phyloP scores from a whole-genome alignment of 371 early-diverging fungal species.

The Zychaea mexicana region DNA sequence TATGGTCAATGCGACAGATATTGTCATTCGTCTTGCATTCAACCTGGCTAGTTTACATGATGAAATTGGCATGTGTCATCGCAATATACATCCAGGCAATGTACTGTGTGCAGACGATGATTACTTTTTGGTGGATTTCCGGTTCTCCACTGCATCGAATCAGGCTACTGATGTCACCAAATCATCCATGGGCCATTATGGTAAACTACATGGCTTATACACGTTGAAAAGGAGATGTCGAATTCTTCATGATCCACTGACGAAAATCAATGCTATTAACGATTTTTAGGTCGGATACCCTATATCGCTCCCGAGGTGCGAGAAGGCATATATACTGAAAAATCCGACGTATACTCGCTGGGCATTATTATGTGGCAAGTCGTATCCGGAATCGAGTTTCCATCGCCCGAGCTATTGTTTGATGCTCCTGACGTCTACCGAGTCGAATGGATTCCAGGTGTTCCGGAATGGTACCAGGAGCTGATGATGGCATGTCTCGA shows the following conservation, averaged over 20 bases:
- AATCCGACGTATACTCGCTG: slow-evolving; percentile 53
- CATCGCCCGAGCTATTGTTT: slow-evolving; percentile 27
- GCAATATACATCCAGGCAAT: slow-evolving; percentile 43
- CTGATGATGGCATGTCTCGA: slow-evolving; percentile 34
- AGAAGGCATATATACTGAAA: slow-evolving; percentile 41
- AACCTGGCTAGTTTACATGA: slow-evolving; percentile 41
- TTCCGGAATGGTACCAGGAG: slow-evolving; percentile 34
- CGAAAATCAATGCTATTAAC: not conserved
- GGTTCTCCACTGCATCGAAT: slow-evolving; percentile 39
- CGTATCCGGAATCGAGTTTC: slow-evolving; percentile 40
- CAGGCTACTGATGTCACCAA: slow-evolving; percentile 34
- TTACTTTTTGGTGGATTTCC: slow-evolving; percentile 38
- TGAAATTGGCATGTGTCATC: slow-evolving; percentile 44
- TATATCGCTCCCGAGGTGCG: slow-evolving; percentile 61
- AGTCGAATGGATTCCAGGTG: slow-evolving; percentile 34
- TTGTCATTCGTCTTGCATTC: slow-evolving; percentile 34
- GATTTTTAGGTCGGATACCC: slow-evolving; percentile 31
- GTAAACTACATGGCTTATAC: slow-evolving; percentile 2
- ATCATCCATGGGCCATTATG: slow-evolving; percentile 36
- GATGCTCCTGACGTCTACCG: slow-evolving; percentile 22
- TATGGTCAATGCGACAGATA: slow-evolving; percentile 21
- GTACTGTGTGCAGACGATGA: slow-evolving; percentile 36
- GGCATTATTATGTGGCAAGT: slow-evolving; percentile 60
- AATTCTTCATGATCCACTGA: too few species aligned
- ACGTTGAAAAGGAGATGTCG: not conserved